Evolutionary conservation across 371 early-diverging fungal genomes (phyloP), one percentile per base, ranked within the genome.

Genomic region (Synchytrium microbalum): DNA sequence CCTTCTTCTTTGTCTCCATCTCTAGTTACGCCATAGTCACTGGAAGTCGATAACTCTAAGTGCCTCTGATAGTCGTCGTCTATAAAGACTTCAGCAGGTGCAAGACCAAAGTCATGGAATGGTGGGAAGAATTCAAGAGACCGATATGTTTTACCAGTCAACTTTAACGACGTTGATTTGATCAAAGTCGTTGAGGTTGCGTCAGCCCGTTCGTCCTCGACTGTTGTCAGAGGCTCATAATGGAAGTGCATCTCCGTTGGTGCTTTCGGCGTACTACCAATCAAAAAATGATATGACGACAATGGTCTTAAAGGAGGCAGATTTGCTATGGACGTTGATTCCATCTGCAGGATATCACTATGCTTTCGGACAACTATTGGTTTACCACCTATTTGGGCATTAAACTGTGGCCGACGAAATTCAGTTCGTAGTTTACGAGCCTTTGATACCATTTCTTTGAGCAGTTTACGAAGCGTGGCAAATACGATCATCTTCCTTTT

Each of bases 61-160:
- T 23, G 8, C 14, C 14, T 26, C n/a, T 30, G 27, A 10, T 10
- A 16, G 8, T 23, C n/a, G 10, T 26, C 26, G 31, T 29, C 16
- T 32, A 67, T 70, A 61, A 59, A 67, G 57, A 64, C 31, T 62
- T 80, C 80, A 2, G 79, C 78, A 1, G 80, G 75, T 1, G 75
- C 76, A 1, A 78, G 32, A 0, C 82, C 82, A 64, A 81, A 81
- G 58, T 81, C 80, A 32, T 74, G 69, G 51, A 67, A 70, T 0
- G 72, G 72, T 3, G 82, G 82, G 61, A 71, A 75, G 26, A 81
- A 65, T 62, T 79, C 80, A 16, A 81, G 67, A 2, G 74, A 65
- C 10, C 82, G 67, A 58, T 72, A 79, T 10, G 75, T 77, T 14
- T 52, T 67, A 25, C 79, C 82, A 1, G 59, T 60, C 1, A 75